Percentiles rank a stretch among this genome's conserved stretches.
phyloP scores from a whole-genome alignment of 495 filamentous ascomycete species.

The Talaromyces adpressus region DNA sequence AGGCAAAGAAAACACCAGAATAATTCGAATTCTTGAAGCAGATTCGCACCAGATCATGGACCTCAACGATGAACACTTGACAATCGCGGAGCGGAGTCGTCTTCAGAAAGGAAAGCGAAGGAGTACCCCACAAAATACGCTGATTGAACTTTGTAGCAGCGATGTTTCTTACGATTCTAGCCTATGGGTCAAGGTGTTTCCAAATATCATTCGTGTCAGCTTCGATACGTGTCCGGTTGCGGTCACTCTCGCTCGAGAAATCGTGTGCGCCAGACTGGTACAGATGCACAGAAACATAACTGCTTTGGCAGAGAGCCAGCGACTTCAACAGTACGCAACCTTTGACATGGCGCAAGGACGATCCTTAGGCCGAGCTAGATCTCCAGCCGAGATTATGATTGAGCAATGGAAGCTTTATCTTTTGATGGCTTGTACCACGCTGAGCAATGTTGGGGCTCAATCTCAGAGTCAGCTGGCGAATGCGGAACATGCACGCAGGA shows the following conservation, averaged over 20 bases:
- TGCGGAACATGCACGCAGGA: conserved; percentile 77
- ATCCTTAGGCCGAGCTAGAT: conserved; percentile 51
- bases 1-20: conserved; percentile 67
- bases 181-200: conserved; percentile 96
- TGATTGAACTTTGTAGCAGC: conserved; percentile 92
- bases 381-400: conserved; percentile 78
- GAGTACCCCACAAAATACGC: conserved; percentile 73
- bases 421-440: conserved; percentile 91
- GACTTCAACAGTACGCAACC: conserved; percentile 51
- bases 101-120: conserved; percentile 85
- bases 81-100: conserved; percentile 85
- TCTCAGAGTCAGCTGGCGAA: conserved; percentile 50
- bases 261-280: conserved; percentile 82
- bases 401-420: conserved; percentile 99
- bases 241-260: conserved; percentile 80
- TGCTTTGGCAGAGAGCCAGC: conserved; percentile 64
- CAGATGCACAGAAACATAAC: conserved; percentile 86
- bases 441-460: conserved; percentile 72
- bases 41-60: conserved; percentile 84
- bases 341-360: conserved; percentile 44
- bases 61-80: conserved; percentile 86
- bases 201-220: conserved; percentile 85
- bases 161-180: conserved; percentile 92
- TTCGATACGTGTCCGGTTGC: conserved; percentile 88
- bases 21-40: conserved; percentile 88